Percentiles rank a stretch among this genome's conserved stretches.
phyloP scores from a whole-genome alignment of 31 red algal genomes.

The Porphyra umbilicalis region DNA sequence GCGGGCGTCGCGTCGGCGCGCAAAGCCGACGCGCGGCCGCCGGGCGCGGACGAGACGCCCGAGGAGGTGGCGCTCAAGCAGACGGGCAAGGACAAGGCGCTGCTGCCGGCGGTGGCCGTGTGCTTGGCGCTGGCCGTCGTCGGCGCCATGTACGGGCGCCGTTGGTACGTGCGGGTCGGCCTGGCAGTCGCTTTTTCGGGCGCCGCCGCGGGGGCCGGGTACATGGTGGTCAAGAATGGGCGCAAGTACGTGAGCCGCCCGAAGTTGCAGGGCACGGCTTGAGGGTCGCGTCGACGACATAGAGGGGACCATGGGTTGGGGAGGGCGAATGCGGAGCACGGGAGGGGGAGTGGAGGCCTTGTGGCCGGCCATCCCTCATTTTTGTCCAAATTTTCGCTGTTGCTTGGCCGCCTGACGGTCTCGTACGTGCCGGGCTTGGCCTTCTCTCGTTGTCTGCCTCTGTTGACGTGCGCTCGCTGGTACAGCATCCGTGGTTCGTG shows the following conservation, averaged over 20 bases:
- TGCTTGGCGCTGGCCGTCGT: conserved; percentile 16
- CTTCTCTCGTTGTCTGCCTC: too few species aligned
- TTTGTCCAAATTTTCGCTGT: too few species aligned
- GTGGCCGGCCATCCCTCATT: too few species aligned
- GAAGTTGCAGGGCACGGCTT: conserved; percentile 46
- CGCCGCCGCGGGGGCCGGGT: conserved; percentile 15
- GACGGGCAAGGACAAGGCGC: conserved; percentile 32
- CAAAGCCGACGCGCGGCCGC: conserved; percentile 1
- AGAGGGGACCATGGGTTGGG: too few species aligned
- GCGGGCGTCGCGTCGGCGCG: conserved; percentile 47
- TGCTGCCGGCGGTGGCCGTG: conserved; percentile 25
- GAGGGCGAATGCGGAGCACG: too few species aligned
- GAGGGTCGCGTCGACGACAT: too few species aligned
- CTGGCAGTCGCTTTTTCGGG: conserved; percentile 5
- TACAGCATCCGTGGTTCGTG: too few species aligned
- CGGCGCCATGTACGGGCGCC: conserved; percentile 7
- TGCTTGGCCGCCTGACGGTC: too few species aligned
- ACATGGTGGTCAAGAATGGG: conserved; percentile 33
- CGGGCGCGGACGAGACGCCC: neutral
- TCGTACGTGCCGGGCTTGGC: too few species aligned
- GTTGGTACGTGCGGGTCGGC: conserved; percentile 13
- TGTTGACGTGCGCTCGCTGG: too few species aligned
- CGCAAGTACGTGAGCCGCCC: conserved; percentile 47
- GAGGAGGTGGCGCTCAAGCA: neutral
- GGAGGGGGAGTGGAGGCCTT: too few species aligned